These are phyloP conservation scores for Ceratobasidium papillatum DNA, from an alignment of 1,284 basidiomycete genomes.

Conservation along the genomic window DNA sequence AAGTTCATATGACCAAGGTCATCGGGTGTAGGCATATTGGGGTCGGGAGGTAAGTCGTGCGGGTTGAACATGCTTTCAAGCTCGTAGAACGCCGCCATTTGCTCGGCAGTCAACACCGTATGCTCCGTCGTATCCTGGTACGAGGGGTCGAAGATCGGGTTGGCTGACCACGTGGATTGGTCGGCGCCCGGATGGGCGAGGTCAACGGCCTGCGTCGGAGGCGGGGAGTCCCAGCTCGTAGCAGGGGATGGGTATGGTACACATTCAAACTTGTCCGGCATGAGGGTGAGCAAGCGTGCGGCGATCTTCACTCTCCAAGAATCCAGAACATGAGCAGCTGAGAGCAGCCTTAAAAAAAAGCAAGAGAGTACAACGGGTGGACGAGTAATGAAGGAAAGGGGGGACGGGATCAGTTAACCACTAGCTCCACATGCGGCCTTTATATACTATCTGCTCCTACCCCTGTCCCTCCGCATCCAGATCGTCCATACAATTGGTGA, in stretches of 20 bases:
- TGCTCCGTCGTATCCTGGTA: neutral
- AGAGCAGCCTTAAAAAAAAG: neutral
- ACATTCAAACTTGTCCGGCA: conserved; percentile 22
- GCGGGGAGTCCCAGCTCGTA: neutral
- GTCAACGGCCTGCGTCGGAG: neutral
- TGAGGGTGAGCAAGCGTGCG: neutral
- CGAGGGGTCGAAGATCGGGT: neutral
- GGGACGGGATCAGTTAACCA: neutral
- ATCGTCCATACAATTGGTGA: no score
- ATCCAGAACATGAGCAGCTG: neutral
- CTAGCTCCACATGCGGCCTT: neutral
- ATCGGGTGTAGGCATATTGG: neutral
- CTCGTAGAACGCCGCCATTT: neutral
- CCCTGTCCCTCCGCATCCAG: no score
- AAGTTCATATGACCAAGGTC: neutral
- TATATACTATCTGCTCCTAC: neutral
- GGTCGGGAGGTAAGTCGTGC: neutral
- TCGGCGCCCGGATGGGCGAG: neutral
- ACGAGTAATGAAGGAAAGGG: neutral
- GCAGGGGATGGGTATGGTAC: conserved; percentile 22
- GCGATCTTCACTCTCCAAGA: neutral
- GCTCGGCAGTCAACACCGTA: neutral
- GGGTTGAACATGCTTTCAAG: neutral
- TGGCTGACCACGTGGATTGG: neutral
- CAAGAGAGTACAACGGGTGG: neutral